phyloP scores from a whole-genome alignment of 2,329 filamentous ascomycete species.

The Alternaria brassicae region DNA sequence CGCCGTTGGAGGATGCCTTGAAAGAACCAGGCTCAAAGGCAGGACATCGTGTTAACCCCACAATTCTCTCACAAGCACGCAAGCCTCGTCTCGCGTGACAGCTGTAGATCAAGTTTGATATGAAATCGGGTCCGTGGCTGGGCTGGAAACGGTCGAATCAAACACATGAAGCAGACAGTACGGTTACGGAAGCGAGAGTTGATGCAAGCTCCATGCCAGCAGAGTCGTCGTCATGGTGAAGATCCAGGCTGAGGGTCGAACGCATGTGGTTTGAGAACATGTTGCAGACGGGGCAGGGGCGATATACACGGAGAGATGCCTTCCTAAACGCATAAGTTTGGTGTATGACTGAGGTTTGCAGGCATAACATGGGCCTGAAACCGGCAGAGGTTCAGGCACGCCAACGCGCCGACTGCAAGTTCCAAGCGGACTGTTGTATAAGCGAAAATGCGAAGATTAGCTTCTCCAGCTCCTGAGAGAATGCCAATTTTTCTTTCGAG shows the following conservation, averaged over 20 bases:
- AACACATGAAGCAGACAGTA: constrained; percentile 36
- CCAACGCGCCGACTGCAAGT: constrained; percentile 13
- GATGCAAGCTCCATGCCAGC: constrained; percentile 27
- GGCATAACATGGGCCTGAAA: constrained; percentile 33
- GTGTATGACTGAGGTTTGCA: constrained; percentile 38
- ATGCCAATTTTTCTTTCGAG: not conserved
- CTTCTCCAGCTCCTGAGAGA: not conserved
- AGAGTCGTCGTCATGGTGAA: constrained; percentile 26
- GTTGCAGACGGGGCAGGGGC: constrained; percentile 42
- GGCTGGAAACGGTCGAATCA: constrained; percentile 43
- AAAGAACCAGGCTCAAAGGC: constrained; percentile 27
- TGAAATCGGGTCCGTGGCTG: constrained; percentile 26
- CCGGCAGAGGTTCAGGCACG: constrained; percentile 44
- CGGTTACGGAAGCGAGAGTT: constrained; percentile 20
- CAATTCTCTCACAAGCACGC: constrained; percentile 39
- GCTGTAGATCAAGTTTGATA: constrained; percentile 21
- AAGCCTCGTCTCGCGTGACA: constrained; percentile 29
- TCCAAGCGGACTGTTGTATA: constrained; percentile 2
- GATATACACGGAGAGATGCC: constrained; percentile 28
- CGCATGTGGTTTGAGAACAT: constrained; percentile 44
- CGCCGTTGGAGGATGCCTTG: constrained; percentile 45
- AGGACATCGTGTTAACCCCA: constrained; percentile 26
- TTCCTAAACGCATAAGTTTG: constrained; percentile 49
- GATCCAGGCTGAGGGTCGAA: constrained; percentile 37
- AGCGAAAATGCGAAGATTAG: not conserved